Percentiles rank a stretch among this genome's conserved stretches.
These are phyloP conservation scores for Paramecium pentaurelia DNA, from an alignment of 73 alveolate species.

Conservation along the genomic window DNA sequence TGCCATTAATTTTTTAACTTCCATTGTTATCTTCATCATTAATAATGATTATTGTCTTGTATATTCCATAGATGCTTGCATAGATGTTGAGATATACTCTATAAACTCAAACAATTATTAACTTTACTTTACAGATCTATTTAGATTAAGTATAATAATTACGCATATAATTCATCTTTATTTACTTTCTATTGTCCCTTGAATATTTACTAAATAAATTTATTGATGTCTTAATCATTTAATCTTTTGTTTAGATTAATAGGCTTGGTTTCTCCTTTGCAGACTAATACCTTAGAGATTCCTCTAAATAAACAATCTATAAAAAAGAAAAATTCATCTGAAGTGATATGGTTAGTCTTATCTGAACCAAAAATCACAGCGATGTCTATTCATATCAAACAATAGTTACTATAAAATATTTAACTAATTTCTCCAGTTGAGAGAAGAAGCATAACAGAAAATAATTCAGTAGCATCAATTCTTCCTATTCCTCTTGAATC, in stretches of 20 bases:
- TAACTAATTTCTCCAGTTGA: constrained; percentile 40
- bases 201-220: background rate
- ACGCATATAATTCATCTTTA: constrained; percentile 33
- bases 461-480: constrained; percentile 48
- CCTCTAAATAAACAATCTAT: constrained; percentile 43
- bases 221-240: constrained; percentile 18
- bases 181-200: background rate
- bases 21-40: constrained; percentile 48
- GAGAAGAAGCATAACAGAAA: background rate
- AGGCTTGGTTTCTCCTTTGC: constrained; percentile 18
- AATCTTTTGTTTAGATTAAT: background rate
- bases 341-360: background rate
- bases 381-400: background rate
- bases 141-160: background rate
- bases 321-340: constrained; percentile 35
- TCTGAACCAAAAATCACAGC: background rate
- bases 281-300: constrained; percentile 5
- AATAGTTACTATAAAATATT: background rate
- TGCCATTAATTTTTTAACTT: constrained; percentile 32
- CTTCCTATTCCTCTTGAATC: constrained; percentile 52
- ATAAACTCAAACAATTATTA: background rate
- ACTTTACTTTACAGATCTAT: background rate
- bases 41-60: background rate
- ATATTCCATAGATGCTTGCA: constrained; percentile 36
- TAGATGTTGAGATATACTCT: background rate